These are phyloP conservation scores for Botrytis medusae DNA, from an alignment of 2,329 filamentous ascomycete genomes.

Conservation along the genomic window DNA sequence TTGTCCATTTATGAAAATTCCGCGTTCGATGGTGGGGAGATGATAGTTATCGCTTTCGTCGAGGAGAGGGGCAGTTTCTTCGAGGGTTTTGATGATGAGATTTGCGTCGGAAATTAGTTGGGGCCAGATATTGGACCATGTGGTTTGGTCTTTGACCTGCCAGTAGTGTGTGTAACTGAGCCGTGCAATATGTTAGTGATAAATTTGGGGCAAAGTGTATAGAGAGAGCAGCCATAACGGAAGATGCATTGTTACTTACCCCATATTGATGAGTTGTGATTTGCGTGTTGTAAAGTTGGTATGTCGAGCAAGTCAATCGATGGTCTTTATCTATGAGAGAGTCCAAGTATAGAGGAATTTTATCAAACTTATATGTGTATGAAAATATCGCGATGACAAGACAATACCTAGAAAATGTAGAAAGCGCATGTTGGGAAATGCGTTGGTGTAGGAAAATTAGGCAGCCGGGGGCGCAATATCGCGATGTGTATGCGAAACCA, in stretches of 20 bases:
- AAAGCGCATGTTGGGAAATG: background rate
- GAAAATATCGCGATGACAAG: background rate
- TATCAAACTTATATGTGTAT: background rate
- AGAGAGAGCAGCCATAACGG: background rate
- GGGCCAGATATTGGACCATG: background rate
- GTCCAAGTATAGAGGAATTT: background rate
- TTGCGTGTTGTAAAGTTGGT: fast-evolving
- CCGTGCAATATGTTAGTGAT: background rate
- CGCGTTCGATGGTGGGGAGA: background rate
- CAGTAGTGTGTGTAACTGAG: background rate
- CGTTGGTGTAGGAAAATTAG: background rate
- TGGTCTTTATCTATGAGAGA: background rate
- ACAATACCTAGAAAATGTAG: background rate
- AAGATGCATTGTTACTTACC: background rate
- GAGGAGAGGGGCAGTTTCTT: background rate
- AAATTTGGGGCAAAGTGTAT: background rate
- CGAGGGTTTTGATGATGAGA: background rate
- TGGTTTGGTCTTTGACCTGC: background rate
- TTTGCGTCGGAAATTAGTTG: background rate
- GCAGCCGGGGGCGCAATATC: background rate
- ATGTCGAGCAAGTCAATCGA: background rate
- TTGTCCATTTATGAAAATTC: background rate
- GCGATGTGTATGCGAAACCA: background rate
- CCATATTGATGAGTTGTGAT: background rate
- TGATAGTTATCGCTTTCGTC: background rate